phyloP scores from a whole-genome alignment of 1,284 basidiomycete species.

The Termitomyces sp. region DNA sequence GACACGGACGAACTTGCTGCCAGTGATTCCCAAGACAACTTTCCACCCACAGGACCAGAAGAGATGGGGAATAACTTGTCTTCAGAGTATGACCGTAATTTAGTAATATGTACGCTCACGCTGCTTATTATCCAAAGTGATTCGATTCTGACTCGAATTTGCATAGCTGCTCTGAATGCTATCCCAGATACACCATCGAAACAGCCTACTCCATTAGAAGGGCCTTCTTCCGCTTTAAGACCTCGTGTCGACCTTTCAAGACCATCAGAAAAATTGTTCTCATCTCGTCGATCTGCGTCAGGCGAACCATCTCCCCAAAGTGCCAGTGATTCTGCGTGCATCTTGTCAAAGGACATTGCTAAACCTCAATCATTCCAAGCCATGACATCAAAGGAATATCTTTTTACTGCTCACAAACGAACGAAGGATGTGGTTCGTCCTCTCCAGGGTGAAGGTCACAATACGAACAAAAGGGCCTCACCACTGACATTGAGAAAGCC shows the following conservation, averaged over 20 bases:
- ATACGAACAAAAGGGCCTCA: neutral
- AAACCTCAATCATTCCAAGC: neutral
- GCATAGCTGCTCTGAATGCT: neutral
- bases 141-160: neutral
- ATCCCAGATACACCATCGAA: neutral
- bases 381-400: neutral
- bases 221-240: neutral
- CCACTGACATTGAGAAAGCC: neutral
- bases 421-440: neutral
- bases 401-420: neutral
- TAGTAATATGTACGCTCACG: neutral
- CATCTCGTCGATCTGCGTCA: neutral
- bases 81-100: neutral
- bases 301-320: neutral
- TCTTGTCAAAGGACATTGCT: neutral
- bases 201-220: neutral
- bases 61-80: neutral
- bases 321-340: neutral
- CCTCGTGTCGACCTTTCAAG: neutral
- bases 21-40: neutral
- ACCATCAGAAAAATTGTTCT: neutral
- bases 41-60: neutral
- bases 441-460: neutral
- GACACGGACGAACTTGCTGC: neutral
- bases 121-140: neutral